Conservation (phyloP, 2,329 filamentous ascomycete species). For the Exophiala sp. region DNA sequence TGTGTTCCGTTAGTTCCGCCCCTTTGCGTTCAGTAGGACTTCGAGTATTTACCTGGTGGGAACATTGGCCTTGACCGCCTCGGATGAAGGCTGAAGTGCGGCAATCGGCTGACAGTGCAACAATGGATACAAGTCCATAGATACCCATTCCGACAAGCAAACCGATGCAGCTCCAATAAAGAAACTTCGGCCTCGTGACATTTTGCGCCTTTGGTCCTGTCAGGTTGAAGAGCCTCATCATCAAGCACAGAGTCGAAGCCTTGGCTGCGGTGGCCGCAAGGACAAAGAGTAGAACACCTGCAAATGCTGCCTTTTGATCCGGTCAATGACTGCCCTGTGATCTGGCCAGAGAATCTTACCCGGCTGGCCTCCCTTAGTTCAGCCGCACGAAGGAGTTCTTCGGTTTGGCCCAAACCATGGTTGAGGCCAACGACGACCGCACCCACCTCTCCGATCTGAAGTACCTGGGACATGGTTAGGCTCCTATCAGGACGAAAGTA, state of each 20-base stretch:
- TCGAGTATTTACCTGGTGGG: conserved; percentile 12
- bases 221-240: conserved; percentile 30
- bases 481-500: background rate
- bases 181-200: conserved; percentile 20
- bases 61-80: conserved; percentile 13
- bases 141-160: conserved; percentile 18
- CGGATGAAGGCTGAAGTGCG: conserved; percentile 8
- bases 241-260: conserved; percentile 30
- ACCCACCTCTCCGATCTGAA: conserved; percentile 29
- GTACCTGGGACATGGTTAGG: conserved; percentile 12
- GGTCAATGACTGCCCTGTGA: background rate
- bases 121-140: conserved; percentile 27
- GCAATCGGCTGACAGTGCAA: conserved; percentile 26
- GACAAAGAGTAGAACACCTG: conserved; percentile 30
- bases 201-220: conserved; percentile 16
- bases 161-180: conserved; percentile 21
- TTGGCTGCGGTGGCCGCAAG: conserved; percentile 30
- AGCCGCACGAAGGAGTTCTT: conserved; percentile 15
- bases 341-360: conserved; percentile 3
- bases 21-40: no score
- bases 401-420: conserved; percentile 28
- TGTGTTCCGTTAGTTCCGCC: background rate
- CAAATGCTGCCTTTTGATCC: conserved; percentile 7
- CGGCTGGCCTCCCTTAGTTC: conserved; percentile 15
- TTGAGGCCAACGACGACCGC: conserved; percentile 27